These are phyloP conservation scores for Fusarium goolgardi DNA, from an alignment of 2,329 filamentous ascomycete species.

Conservation along the genomic window DNA sequence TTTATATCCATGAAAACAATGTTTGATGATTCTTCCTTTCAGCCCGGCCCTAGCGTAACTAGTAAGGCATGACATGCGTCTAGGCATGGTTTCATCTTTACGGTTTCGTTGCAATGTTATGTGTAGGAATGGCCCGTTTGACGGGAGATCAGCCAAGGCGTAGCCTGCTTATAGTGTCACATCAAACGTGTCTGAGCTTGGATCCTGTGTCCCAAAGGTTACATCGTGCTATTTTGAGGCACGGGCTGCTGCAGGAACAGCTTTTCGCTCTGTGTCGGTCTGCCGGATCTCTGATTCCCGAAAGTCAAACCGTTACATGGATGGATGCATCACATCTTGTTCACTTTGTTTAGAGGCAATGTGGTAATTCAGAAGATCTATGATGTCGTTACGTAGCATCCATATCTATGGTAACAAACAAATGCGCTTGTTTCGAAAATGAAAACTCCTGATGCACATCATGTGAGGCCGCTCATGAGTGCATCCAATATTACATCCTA, in stretches of 20 bases:
- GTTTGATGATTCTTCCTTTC: slow-evolving; percentile 7
- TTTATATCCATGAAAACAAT: slow-evolving; percentile 16
- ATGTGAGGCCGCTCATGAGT: slow-evolving; percentile 25
- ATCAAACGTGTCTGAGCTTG: slow-evolving; percentile 7
- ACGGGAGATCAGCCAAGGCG: no score
- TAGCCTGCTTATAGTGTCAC: no score
- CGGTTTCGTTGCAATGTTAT: slow-evolving; percentile 6
- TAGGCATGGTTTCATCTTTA: slow-evolving; percentile 27
- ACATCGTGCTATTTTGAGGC: slow-evolving; percentile 29
- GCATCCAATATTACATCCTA: slow-evolving; percentile 44
- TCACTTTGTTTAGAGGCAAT: background rate
- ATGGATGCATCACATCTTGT: no score
- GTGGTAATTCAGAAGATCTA: slow-evolving; percentile 25
- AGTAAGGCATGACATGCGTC: slow-evolving; percentile 21
- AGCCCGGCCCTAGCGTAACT: background rate
- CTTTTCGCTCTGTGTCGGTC: slow-evolving; percentile 3
- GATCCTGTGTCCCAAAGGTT: slow-evolving; percentile 23
- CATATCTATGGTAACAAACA: slow-evolving; percentile 31
- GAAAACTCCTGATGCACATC: slow-evolving; percentile 29
- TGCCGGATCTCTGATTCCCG: background rate
- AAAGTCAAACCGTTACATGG: slow-evolving; percentile 4
- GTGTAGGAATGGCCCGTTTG: no score
- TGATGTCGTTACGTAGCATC: slow-evolving; percentile 25
- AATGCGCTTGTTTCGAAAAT: slow-evolving; percentile 16
- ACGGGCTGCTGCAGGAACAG: slow-evolving; percentile 24